Percentiles rank a stretch among this genome's conserved stretches.
Conservation (phyloP, 2,329 filamentous ascomycete genomes). For the Aspergillus ochraceoroseus region DNA sequence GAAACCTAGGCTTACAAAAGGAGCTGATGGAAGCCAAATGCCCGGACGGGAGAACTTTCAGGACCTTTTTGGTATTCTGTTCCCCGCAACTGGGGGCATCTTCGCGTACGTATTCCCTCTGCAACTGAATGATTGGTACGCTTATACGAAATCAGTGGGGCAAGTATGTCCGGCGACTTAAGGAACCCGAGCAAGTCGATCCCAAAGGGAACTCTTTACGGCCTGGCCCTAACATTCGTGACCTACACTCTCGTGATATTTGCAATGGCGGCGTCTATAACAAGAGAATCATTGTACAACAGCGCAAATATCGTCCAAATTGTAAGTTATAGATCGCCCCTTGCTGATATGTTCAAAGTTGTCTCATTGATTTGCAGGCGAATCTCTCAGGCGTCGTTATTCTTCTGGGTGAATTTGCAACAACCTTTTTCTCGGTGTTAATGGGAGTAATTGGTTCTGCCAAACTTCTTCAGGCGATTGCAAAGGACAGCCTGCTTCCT, state of each 20-base stretch:
- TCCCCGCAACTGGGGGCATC: constrained; percentile 63
- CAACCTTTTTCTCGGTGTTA: constrained; percentile 75
- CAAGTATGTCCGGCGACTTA: constrained; percentile 85
- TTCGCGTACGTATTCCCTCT: constrained; percentile 46
- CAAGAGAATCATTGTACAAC: constrained; percentile 65
- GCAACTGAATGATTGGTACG: constrained; percentile 49
- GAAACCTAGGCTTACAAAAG: constrained; percentile 60
- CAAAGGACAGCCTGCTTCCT: constrained; percentile 71
- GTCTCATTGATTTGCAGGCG: constrained; percentile 44
- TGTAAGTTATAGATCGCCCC: constrained; percentile 37
- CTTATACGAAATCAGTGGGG: constrained; percentile 53
- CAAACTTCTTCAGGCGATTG: constrained; percentile 77
- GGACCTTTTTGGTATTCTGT: constrained; percentile 79
- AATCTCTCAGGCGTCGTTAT: constrained; percentile 70
- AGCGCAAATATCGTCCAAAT: constrained; percentile 77
- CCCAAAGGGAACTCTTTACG: constrained; percentile 75
- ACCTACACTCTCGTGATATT: constrained; percentile 72
- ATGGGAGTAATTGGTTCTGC: constrained; percentile 85
- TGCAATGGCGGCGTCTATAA: constrained; percentile 71
- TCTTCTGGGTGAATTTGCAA: constrained; percentile 75
- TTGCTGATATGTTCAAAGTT: not conserved
- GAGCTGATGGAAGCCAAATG: constrained; percentile 58
- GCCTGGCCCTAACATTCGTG: constrained; percentile 68
- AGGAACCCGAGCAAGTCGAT: constrained; percentile 79
- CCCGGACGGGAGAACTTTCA: constrained; percentile 66